Evolutionary conservation across 345 rosid species (phyloP).

Genomic region (Eucalyptus regnans): DNA sequence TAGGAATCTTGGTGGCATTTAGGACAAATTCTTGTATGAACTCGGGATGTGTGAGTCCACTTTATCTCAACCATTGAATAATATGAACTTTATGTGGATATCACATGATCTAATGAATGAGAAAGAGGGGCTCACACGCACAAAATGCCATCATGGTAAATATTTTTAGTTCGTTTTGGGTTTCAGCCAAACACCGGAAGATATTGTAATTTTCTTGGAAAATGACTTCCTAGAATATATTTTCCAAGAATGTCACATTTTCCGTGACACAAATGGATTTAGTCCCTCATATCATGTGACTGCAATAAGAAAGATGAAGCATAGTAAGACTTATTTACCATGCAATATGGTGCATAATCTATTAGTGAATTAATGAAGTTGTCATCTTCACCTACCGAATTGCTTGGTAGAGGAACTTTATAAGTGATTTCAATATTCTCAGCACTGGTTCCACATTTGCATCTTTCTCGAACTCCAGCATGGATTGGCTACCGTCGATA

Average conservation of each 20-base stretch:
- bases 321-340: background rate
- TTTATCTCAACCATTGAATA: background rate
- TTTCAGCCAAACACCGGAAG: accelerated
- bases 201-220: too few relatives aligned
- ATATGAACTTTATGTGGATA: background rate
- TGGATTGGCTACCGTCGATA: too few relatives aligned
- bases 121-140: background rate
- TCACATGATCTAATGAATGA: background rate
- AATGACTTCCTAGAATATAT: too few relatives aligned
- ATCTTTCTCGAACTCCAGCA: background rate
- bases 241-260: too few relatives aligned
- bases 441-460: background rate
- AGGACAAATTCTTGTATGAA: background rate
- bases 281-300: background rate
- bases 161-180: too few relatives aligned
- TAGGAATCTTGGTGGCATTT: background rate
- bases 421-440: background rate
- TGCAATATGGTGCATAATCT: background rate
- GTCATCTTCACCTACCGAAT: background rate
- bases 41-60: background rate
- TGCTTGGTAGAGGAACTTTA: background rate
- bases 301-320: background rate
- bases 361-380: background rate
- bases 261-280: accelerated
- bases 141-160: background rate